A percentile compares a stretch with the other conserved stretches of the same genome.
Evolutionary conservation across 1,284 basidiomycete genomes (phyloP).

Genomic region (Apiotrichum siamense): DNA sequence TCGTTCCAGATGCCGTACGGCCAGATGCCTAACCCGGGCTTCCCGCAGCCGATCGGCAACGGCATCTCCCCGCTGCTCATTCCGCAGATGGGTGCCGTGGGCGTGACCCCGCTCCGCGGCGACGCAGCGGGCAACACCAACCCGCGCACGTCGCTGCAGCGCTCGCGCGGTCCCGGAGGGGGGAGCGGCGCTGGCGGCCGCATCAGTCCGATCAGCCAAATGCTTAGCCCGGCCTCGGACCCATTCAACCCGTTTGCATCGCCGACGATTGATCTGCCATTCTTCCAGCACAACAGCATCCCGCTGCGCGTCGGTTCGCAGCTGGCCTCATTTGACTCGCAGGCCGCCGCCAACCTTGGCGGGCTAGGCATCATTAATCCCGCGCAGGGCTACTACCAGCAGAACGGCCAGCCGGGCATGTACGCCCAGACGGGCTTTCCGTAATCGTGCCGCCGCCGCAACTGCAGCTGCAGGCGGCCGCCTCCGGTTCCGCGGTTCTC

Average conservation of each 20-base stretch:
- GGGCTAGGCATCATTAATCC: constrained; percentile 41
- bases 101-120: constrained; percentile 29
- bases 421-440: constrained; percentile 18
- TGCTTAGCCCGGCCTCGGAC: constrained; percentile 47
- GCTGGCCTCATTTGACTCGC: constrained; percentile 35
- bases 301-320: constrained; percentile 23
- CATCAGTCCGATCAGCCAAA: constrained; percentile 35
- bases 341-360: constrained; percentile 42
- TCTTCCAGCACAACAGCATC: constrained; percentile 19
- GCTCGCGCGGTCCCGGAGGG: too few species aligned
- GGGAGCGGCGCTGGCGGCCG: constrained; percentile 19
- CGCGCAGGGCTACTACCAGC: constrained; percentile 14
- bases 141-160: constrained; percentile 36
- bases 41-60: constrained; percentile 22
- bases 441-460: constrained; percentile 1
- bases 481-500: too few species aligned
- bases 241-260: constrained; percentile 47
- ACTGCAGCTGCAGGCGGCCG: too few species aligned
- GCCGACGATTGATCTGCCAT: constrained; percentile 39
- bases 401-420: constrained; percentile 15
- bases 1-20: constrained; percentile 11
- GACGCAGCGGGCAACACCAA: constrained; percentile 15
- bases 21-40: constrained; percentile 22
- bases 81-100: constrained; percentile 42
- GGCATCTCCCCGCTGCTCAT: constrained; percentile 34